Conservation (phyloP, 495 filamentous ascomycete genomes). For the Jackrogersella minutella region DNA sequence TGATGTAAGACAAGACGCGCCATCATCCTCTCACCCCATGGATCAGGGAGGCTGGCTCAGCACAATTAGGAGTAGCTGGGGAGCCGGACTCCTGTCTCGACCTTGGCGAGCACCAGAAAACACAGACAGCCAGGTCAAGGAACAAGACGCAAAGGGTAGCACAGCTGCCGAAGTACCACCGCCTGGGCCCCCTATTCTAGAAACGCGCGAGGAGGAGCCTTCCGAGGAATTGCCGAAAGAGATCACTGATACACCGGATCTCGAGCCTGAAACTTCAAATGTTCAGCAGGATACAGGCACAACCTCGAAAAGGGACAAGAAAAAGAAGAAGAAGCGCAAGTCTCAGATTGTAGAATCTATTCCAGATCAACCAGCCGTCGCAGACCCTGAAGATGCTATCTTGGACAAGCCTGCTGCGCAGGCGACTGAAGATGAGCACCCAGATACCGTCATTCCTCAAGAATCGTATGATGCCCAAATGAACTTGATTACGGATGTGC, state of each 20-base stretch:
- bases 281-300: slow-evolving; percentile 13
- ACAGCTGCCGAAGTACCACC: slow-evolving; percentile 1
- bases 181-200: neutral
- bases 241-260: slow-evolving; percentile 1
- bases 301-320: slow-evolving; percentile 44
- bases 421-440: neutral
- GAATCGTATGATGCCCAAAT: neutral
- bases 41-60: slow-evolving; percentile 1
- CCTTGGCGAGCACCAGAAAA: neutral
- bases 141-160: neutral
- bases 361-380: neutral
- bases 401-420: neutral
- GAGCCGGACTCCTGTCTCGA: neutral
- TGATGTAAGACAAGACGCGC: neutral
- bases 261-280: slow-evolving; percentile 17
- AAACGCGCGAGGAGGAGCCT: neutral
- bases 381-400: neutral
- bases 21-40: neutral
- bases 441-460: neutral
- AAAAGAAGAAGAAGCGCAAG: slow-evolving; percentile 37
- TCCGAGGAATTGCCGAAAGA: neutral
- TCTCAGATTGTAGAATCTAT: slow-evolving; percentile 12
- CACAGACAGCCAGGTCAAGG: neutral
- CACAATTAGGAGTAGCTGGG: slow-evolving; percentile 1
- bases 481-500: neutral